A percentile compares a stretch with the other conserved stretches of the same genome.
Conservation (phyloP, 2,329 filamentous ascomycete genomes). For the Calonectria pteridis region DNA sequence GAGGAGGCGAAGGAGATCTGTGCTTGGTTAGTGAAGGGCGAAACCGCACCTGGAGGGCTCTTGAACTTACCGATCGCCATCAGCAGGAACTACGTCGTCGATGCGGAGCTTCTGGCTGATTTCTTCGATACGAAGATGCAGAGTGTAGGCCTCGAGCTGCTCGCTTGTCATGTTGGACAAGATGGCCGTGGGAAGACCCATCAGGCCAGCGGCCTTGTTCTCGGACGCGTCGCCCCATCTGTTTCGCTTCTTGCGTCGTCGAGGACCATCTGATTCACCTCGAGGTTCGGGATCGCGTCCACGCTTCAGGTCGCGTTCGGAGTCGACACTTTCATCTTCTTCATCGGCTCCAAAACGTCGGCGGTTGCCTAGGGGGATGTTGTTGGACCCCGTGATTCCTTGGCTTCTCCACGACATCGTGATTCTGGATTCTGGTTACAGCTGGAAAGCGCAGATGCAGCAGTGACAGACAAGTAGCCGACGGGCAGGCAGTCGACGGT, state of each 20-base stretch:
- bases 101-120: slow-evolving; percentile 99
- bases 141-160: slow-evolving; percentile 95
- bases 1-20: slow-evolving; percentile 94
- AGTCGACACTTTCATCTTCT: slow-evolving; percentile 50
- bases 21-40: slow-evolving; percentile 28
- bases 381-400: slow-evolving; percentile 98
- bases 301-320: slow-evolving; percentile 76
- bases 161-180: slow-evolving; percentile 98
- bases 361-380: slow-evolving; percentile 91
- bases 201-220: slow-evolving; percentile 98
- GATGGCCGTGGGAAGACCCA: slow-evolving; percentile 97
- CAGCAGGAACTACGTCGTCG: slow-evolving; percentile 97
- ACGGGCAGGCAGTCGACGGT: neutral
- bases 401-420: slow-evolving; percentile 77
- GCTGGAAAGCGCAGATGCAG: slow-evolving; percentile 16
- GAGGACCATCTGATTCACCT: slow-evolving; percentile 78
- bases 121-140: slow-evolving; percentile 97
- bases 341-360: slow-evolving; percentile 80
- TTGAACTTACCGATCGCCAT: slow-evolving; percentile 86
- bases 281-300: slow-evolving; percentile 91
- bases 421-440: slow-evolving; percentile 16
- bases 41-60: neutral
- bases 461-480: slow-evolving; percentile 19
- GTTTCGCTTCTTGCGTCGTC: slow-evolving; percentile 97
- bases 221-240: slow-evolving; percentile 97